Evolutionary conservation across 345 rosid genomes (phyloP).

Genomic region (Erodium maritimum): DNA sequence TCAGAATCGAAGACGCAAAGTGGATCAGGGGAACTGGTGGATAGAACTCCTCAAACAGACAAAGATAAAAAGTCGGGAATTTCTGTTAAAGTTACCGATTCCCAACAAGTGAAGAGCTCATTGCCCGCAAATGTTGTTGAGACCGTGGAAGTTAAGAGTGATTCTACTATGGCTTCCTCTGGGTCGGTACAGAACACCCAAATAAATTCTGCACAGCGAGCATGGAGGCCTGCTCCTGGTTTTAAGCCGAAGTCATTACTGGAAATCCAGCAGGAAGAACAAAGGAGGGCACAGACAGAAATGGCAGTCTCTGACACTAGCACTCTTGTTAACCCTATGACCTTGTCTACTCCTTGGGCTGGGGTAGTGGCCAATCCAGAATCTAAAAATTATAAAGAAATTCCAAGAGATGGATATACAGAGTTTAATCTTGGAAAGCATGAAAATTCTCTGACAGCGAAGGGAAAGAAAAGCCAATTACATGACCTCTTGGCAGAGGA

Average conservation of each 20-base stretch:
- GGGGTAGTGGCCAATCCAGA: slow-evolving; percentile 58
- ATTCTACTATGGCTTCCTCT: slow-evolving; percentile 13
- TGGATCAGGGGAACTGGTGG: slow-evolving; percentile 11
- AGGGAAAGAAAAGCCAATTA: slow-evolving; percentile 51
- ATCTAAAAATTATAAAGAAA: slow-evolving; percentile 32
- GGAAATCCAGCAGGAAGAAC: slow-evolving; percentile 97
- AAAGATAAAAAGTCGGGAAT: slow-evolving; percentile 19
- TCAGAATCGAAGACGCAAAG: slow-evolving; percentile 25
- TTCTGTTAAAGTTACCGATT: slow-evolving; percentile 23
- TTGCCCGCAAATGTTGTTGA: slow-evolving; percentile 23
- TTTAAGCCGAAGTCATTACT: slow-evolving; percentile 82
- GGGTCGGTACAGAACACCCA: slow-evolving; percentile 20
- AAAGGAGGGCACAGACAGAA: slow-evolving; percentile 52
- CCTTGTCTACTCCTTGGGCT: slow-evolving; percentile 57
- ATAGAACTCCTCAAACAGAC: slow-evolving; percentile 17
- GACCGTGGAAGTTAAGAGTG: slow-evolving; percentile 27
- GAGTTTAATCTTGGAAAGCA: slow-evolving; percentile 28
- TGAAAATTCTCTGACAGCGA: slow-evolving; percentile 30
- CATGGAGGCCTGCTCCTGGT: slow-evolving; percentile 99
- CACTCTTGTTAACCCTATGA: slow-evolving; percentile 26
- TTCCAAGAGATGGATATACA: slow-evolving; percentile 22
- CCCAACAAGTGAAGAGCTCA: slow-evolving; percentile 21
- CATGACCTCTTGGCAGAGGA: slow-evolving; percentile 67
- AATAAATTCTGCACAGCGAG: slow-evolving; percentile 35
- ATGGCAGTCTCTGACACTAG: slow-evolving; percentile 40